A percentile compares a stretch with the other conserved stretches of the same genome.
These are phyloP conservation scores for Phytophthora uliginosa DNA, from an alignment of 352 stramenopile species.

Conservation along the genomic window DNA sequence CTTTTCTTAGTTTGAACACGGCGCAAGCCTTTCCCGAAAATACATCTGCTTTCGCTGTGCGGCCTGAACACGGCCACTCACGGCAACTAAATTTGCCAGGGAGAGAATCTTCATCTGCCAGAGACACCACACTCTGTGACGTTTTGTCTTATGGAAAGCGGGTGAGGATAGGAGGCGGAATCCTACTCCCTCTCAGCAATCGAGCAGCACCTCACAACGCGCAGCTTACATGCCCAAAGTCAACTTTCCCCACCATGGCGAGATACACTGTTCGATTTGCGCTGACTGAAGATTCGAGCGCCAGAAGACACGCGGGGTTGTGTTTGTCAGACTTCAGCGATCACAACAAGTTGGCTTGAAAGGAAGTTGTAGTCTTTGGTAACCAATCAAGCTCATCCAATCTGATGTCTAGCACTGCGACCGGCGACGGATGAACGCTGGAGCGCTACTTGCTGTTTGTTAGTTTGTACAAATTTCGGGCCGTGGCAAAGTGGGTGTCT, in stretches of 20 bases:
- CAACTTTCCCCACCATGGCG: neutral
- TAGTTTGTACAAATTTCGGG: too few relatives aligned
- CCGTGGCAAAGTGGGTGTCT: too few relatives aligned
- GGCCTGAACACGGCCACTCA: slow-evolving; percentile 13
- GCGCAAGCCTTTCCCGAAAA: slow-evolving; percentile 19
- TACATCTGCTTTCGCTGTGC: slow-evolving; percentile 22
- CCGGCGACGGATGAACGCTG: too few relatives aligned
- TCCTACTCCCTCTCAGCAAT: slow-evolving; percentile 2
- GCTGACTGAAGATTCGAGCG: neutral
- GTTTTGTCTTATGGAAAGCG: neutral
- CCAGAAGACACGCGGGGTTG: neutral
- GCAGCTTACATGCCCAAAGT: neutral
- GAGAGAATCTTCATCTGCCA: slow-evolving; percentile 24
- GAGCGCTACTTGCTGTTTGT: neutral
- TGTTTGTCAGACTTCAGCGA: too few relatives aligned
- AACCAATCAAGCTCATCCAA: neutral
- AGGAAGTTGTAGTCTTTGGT: neutral
- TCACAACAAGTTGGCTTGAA: neutral
- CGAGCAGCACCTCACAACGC: neutral
- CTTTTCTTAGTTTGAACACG: slow-evolving; percentile 22
- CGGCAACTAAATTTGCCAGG: neutral
- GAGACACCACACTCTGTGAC: slow-evolving; percentile 23
- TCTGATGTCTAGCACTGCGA: neutral
- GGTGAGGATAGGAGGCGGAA: neutral
- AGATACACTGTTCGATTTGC: neutral